phyloP scores from a whole-genome alignment of 352 stramenopile genomes.

The Phytophthora multivora region DNA sequence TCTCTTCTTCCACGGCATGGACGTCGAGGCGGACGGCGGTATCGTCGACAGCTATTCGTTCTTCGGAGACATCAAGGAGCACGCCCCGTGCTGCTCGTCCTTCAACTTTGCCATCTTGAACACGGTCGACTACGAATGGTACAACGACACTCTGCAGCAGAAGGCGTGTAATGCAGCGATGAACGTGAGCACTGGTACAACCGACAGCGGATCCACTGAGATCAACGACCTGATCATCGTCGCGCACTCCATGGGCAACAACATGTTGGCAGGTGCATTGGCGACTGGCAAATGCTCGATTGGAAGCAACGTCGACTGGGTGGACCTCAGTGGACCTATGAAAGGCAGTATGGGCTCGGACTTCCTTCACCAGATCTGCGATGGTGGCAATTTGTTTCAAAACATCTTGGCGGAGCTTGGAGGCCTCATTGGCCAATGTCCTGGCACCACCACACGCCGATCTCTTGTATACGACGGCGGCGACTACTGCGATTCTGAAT shows the following conservation, averaged over 20 bases:
- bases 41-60: conserved; percentile 46
- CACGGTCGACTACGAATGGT: conserved; percentile 60
- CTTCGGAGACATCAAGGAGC: conserved; percentile 52
- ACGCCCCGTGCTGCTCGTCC: conserved; percentile 60
- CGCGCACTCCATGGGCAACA: conserved; percentile 66
- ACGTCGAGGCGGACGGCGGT: conserved; percentile 34
- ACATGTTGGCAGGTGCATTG: conserved; percentile 53
- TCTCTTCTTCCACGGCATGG: conserved; percentile 63
- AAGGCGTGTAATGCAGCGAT: conserved; percentile 45
- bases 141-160: conserved; percentile 48
- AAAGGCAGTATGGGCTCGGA: conserved; percentile 59
- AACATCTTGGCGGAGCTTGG: conserved; percentile 29
- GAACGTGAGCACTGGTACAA: conserved; percentile 30
- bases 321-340: conserved; percentile 48
- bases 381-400: conserved; percentile 29
- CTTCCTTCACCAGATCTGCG: conserved; percentile 47
- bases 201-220: conserved; percentile 34
- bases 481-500: conserved; percentile 30
- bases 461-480: conserved; percentile 50
- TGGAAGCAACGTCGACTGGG: conserved; percentile 38
- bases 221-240: conserved; percentile 62
- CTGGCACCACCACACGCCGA: conserved; percentile 33
- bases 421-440: conserved; percentile 48
- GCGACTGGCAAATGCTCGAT: conserved; percentile 52
- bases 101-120: conserved; percentile 55